phyloP scores from a whole-genome alignment of 495 filamentous ascomycete species.

The Schizothecium vesticola region DNA sequence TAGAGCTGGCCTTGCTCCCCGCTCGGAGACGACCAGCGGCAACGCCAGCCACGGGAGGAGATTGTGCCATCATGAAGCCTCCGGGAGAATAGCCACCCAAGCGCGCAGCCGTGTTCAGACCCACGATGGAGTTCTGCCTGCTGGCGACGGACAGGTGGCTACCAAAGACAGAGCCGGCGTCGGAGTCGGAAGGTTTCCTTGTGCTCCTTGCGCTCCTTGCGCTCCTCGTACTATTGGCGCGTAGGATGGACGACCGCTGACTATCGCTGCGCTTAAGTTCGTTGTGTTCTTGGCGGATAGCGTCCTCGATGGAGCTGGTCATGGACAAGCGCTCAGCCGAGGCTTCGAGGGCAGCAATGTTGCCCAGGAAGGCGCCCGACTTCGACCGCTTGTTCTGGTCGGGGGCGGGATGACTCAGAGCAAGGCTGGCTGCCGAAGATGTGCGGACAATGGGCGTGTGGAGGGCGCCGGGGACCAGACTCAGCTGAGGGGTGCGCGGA shows the following conservation, averaged over 20 bases:
- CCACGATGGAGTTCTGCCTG: slow-evolving; percentile 60
- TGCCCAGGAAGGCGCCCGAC: slow-evolving; percentile 67
- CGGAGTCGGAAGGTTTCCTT: slow-evolving; percentile 26
- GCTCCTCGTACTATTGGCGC: slow-evolving; percentile 33
- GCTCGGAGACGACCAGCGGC: slow-evolving; percentile 53
- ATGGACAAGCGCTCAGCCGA: slow-evolving; percentile 76
- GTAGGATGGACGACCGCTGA: slow-evolving; percentile 50
- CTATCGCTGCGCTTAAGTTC: slow-evolving; percentile 69
- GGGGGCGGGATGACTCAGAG: slow-evolving; percentile 69
- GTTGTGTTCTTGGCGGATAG: slow-evolving; percentile 72
- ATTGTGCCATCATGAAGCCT: slow-evolving; percentile 54
- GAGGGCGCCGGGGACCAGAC: slow-evolving; percentile 22
- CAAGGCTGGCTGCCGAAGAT: slow-evolving; percentile 51
- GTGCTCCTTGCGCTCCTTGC: slow-evolving; percentile 31
- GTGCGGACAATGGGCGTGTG: slow-evolving; percentile 53
- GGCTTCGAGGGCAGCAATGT: slow-evolving; percentile 77
- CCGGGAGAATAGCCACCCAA: slow-evolving; percentile 67
- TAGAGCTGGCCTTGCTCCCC: slow-evolving; percentile 46
- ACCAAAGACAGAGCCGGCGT: slow-evolving; percentile 31
- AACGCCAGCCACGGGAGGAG: slow-evolving; percentile 57
- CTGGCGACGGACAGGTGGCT: slow-evolving; percentile 45
- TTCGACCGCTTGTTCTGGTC: slow-evolving; percentile 67
- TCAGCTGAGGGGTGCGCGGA: slow-evolving; percentile 20
- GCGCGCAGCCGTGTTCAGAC: slow-evolving; percentile 59
- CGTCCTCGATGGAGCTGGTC: slow-evolving; percentile 72